Base-by-base conservation (phyloP, 2,329 filamentous ascomycete genomes). In the Colletotrichum higginsianum region DNA sequence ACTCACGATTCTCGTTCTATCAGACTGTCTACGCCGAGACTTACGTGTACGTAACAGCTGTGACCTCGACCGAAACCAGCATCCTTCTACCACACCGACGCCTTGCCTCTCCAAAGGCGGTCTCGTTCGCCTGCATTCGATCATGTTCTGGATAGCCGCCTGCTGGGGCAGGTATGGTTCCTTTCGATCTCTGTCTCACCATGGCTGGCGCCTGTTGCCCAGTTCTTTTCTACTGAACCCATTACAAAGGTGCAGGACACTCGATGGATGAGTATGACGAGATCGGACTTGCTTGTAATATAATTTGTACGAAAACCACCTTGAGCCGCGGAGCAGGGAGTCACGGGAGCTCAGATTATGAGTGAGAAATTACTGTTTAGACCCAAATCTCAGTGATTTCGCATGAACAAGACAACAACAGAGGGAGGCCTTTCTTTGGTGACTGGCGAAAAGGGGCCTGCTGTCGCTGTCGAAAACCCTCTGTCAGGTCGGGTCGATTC, bases 11-110 rank as follows among this genome's bases (percentile, higher is more conserved):
- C 2, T 18, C 4, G 9, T 49, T 23, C 16, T n/a, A 23, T 2
- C 30, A 74, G 72, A 72, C 72, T n/a, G 61, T 74, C 2, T 69
- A 64, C 30, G 47, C 49, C 9, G 71, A 74, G 9, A 57, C 69
- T 2, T 74, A 61, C 15, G 30, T 74, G 2, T 74, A 74, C 50
- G 72, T 65, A 2, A 64, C 61, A 4, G 64, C 72, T 3, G 61
- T 67, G 2, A 67, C 69, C 0, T 61, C 68, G 13, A 74, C 65
- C 15, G 72, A 74, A 50, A 46, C 68, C 8, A 72, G 65, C 23
- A 74, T 74, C 15, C 72, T 72, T 1, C 56, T 67, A 3, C 64
- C 69, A 21, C 72, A 74, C 26, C 60, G 57, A 21, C 64, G 69
- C 1, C 50, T 74, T 74, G 69, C 1, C 13, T 50, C 2, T 35